These are phyloP conservation scores for Paecilomyces fulvus DNA, from an alignment of 2,329 filamentous ascomycete species.

Conservation along the genomic window DNA sequence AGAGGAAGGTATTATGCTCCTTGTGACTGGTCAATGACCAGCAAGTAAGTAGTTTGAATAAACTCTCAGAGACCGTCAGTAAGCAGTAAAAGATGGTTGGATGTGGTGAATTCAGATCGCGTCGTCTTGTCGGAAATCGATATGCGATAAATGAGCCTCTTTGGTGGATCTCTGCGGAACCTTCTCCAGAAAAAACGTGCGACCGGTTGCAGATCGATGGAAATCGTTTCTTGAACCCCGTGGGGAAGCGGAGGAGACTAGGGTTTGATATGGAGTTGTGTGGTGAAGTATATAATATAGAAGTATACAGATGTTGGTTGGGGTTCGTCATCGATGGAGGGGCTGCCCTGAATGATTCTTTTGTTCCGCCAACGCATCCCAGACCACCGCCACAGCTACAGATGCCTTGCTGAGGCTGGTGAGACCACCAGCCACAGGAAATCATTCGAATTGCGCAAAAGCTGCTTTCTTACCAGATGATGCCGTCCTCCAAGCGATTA, in stretches of 20 bases:
- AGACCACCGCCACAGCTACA: neutral
- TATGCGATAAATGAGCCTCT: neutral
- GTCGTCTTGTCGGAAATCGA: neutral
- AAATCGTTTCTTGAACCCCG: neutral
- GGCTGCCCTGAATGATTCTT: neutral
- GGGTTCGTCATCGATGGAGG: neutral
- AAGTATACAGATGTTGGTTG: neutral
- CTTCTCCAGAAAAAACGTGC: neutral
- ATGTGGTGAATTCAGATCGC: neutral
- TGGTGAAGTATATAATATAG: neutral
- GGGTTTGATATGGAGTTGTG: neutral
- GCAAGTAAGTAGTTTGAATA: neutral
- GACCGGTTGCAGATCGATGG: neutral
- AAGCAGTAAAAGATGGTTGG: neutral
- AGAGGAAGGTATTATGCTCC: neutral
- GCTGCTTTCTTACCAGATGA: neutral
- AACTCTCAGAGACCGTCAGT: neutral
- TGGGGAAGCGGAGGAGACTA: neutral
- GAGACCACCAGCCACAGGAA: neutral
- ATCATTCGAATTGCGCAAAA: neutral
- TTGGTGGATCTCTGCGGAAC: neutral
- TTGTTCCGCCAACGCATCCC: neutral
- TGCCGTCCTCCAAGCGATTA: neutral
- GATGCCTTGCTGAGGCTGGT: neutral
- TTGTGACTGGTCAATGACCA: neutral